Evolutionary conservation across 192 early-diverging fungal species (phyloP).

Genomic region (Coemansia erecta): DNA sequence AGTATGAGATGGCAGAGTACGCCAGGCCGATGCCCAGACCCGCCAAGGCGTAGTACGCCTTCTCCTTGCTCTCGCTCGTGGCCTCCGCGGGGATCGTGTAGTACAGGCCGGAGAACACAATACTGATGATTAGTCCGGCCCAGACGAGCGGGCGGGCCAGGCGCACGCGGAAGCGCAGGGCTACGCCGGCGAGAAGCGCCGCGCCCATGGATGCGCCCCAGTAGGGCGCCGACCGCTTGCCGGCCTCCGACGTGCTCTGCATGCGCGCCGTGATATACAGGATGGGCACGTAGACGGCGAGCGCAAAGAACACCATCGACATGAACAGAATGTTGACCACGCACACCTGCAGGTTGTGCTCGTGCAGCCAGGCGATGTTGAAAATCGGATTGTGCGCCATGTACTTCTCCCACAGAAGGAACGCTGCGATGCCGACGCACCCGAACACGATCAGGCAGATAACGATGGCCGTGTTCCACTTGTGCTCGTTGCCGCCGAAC

Average conservation of each 20-base stretch:
- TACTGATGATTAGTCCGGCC: slow-evolving; percentile 26
- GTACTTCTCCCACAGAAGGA: slow-evolving; percentile 33
- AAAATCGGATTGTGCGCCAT: slow-evolving; percentile 34
- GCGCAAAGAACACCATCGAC: slow-evolving; percentile 39
- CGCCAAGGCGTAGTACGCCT: slow-evolving; percentile 38
- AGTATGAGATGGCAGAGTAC: slow-evolving; percentile 24
- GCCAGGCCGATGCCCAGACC: slow-evolving; percentile 38
- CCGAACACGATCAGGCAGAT: slow-evolving; percentile 50
- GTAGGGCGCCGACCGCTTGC: slow-evolving; percentile 39
- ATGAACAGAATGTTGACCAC: slow-evolving; percentile 36
- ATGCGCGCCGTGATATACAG: slow-evolving; percentile 41
- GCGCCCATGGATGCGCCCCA: slow-evolving; percentile 36
- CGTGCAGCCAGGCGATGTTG: slow-evolving; percentile 37
- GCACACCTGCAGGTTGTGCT: slow-evolving; percentile 51
- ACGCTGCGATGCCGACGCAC: slow-evolving; percentile 19
- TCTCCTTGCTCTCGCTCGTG: slow-evolving; percentile 25
- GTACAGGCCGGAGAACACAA: slow-evolving; percentile 40
- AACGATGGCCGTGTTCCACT: slow-evolving; percentile 40
- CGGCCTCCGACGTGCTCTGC: slow-evolving; percentile 19
- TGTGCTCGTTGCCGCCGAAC: slow-evolving; percentile 52
- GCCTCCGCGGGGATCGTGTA: slow-evolving; percentile 32
- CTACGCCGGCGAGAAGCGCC: slow-evolving; percentile 24
- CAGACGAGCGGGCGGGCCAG: slow-evolving; percentile 36
- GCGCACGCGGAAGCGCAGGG: slow-evolving; percentile 9
- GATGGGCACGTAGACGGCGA: slow-evolving; percentile 37